Percentiles rank a stretch among this genome's conserved stretches.
Evolutionary conservation across 306 rosid genomes (phyloP).

Genomic region (Begonia fuchsioides): DNA sequence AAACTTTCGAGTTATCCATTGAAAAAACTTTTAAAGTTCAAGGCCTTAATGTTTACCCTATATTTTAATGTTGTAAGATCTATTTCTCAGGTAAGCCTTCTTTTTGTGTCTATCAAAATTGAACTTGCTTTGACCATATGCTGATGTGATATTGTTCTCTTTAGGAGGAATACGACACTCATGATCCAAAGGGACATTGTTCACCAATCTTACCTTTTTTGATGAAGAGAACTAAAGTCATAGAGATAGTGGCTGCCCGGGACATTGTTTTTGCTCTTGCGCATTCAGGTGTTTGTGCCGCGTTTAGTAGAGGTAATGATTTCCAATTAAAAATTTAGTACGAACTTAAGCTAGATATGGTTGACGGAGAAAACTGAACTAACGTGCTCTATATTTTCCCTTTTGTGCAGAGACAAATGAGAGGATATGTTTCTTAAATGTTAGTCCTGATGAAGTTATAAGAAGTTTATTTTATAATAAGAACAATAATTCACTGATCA

Average conservation of each 20-base stretch:
- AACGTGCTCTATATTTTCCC: constrained; percentile 1
- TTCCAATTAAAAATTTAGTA: too few relatives aligned
- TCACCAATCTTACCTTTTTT: constrained; percentile 51
- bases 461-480: constrained; percentile 84
- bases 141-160: constrained; percentile 1
- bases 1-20: too few relatives aligned
- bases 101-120: neutral
- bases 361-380: constrained; percentile 1
- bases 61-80: too few relatives aligned
- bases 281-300: constrained; percentile 88
- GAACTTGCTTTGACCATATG: neutral
- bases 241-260: constrained; percentile 80
- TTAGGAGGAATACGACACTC: constrained; percentile 65
- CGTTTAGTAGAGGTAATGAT: constrained; percentile 62
- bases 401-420: constrained; percentile 63
- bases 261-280: constrained; percentile 69
- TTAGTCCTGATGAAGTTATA: constrained; percentile 79
- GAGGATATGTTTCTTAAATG: constrained; percentile 79
- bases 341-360: neutral
- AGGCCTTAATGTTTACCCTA: too few relatives aligned
- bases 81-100: too few relatives aligned
- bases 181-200: constrained; percentile 56
- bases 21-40: too few relatives aligned
- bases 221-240: constrained; percentile 62
- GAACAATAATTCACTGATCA: constrained; percentile 85